phyloP scores from a whole-genome alignment of 1,284 basidiomycete species.

The Fomitopsis betulina region DNA sequence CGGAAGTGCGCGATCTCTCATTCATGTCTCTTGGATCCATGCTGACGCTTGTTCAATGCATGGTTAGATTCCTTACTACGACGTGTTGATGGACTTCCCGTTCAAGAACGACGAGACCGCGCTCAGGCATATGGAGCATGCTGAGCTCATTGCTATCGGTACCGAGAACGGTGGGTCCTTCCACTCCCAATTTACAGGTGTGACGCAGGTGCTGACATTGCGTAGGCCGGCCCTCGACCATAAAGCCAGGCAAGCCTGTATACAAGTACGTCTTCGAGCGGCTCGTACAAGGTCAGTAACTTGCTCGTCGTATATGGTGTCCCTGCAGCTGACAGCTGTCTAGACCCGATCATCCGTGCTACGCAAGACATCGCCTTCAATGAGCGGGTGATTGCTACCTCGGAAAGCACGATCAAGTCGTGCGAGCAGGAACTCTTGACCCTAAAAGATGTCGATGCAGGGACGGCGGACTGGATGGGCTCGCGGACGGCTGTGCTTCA shows the following conservation, averaged over 20 bases:
- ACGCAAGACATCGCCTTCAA: constrained; percentile 82
- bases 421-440: constrained; percentile 76
- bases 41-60: background rate
- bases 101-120: constrained; percentile 90
- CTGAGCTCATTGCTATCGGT: constrained; percentile 81
- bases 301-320: background rate
- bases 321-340: background rate
- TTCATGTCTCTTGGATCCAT: constrained; percentile 10
- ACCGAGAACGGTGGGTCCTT: constrained; percentile 63
- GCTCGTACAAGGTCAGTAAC: constrained; percentile 66
- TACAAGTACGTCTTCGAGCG: constrained; percentile 82
- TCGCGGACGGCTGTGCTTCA: constrained; percentile 50
- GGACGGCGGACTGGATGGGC: constrained; percentile 41
- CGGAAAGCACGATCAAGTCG: constrained; percentile 61
- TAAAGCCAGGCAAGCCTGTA: constrained; percentile 89
- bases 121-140: constrained; percentile 84
- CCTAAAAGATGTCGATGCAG: constrained; percentile 58
- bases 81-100: constrained; percentile 78
- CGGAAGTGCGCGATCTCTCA: constrained; percentile 49
- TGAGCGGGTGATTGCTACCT: constrained; percentile 62
- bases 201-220: background rate
- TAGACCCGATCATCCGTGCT: constrained; percentile 79
- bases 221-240: constrained; percentile 76
- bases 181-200: background rate
- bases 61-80: constrained; percentile 73